Conservation (phyloP, 768 basidiomycete genomes). For the Hericium coralloides region DNA sequence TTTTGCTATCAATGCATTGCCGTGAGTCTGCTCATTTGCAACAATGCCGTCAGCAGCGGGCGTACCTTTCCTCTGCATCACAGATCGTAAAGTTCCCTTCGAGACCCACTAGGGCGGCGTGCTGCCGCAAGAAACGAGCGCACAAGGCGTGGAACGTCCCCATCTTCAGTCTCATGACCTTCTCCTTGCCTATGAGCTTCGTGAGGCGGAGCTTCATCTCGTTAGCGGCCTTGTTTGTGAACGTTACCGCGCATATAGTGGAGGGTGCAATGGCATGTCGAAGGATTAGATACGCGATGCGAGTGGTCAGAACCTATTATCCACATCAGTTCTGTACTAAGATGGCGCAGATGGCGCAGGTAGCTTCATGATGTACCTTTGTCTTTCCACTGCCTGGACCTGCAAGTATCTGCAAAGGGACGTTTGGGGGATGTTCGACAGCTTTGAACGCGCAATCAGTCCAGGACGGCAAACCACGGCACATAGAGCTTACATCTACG, state of each 20-base stretch:
- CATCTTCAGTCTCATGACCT: constrained; percentile 46
- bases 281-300: constrained; percentile 58
- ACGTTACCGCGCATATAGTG: constrained; percentile 73
- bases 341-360: not conserved
- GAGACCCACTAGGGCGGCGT: constrained; percentile 49
- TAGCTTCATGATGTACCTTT: constrained; percentile 29
- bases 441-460: constrained; percentile 32
- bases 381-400: constrained; percentile 77
- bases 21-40: not conserved
- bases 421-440: constrained; percentile 50
- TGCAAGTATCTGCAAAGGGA: constrained; percentile 72
- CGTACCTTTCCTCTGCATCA: constrained; percentile 72
- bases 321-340: not conserved
- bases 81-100: constrained; percentile 74
- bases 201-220: constrained; percentile 73
- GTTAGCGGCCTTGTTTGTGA: constrained; percentile 85
- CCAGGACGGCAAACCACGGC: not conserved
- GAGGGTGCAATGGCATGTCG: constrained; percentile 41
- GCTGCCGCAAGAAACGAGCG: constrained; percentile 59
- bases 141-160: constrained; percentile 80
- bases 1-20: constrained; percentile 41
- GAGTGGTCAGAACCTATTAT: constrained; percentile 53
- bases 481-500: not conserved
- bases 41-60: not conserved
- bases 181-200: constrained; percentile 54